A percentile compares a stretch with the other conserved stretches of the same genome.
Evolutionary conservation across 108 stramenopile species (phyloP).

Genomic region (Chaetoceros tenuissimus): DNA sequence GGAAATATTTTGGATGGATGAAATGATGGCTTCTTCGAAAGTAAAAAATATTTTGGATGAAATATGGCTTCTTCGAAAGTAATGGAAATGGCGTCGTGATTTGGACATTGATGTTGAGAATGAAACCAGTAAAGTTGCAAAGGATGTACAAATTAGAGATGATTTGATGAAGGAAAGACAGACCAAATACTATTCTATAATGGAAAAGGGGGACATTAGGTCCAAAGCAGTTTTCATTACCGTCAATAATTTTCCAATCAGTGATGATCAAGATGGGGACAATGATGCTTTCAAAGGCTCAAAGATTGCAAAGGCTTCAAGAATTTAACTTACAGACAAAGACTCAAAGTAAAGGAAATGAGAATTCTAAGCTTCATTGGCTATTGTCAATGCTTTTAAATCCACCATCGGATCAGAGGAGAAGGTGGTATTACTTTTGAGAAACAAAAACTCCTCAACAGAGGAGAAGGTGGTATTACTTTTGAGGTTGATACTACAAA

Average conservation of each 20-base stretch:
- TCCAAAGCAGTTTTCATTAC: too few species aligned
- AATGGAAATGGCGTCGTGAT: constrained; percentile 24
- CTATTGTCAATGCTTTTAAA: constrained; percentile 56
- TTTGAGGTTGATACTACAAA: constrained; percentile 77
- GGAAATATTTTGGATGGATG: constrained; percentile 23
- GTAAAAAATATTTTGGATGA: constrained; percentile 2
- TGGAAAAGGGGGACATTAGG: neutral
- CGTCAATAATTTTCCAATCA: constrained; percentile 7
- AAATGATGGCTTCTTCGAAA: constrained; percentile 25
- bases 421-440: too few species aligned
- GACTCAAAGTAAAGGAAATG: constrained; percentile 3
- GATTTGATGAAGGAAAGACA: constrained; percentile 31
- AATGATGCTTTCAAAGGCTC: constrained; percentile 84
- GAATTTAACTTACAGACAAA: constrained; percentile 29
- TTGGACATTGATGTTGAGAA: constrained; percentile 28
- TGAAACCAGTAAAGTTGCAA: too few species aligned
- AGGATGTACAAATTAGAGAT: too few species aligned
- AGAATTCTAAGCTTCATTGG: constrained; percentile 37
- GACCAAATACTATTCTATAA: too few species aligned
- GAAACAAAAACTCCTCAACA: neutral
- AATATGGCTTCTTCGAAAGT: too few species aligned
- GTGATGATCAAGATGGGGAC: too few species aligned
- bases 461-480: constrained; percentile 23
- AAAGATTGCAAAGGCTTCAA: constrained; percentile 60
- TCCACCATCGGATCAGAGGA: constrained; percentile 14